These are phyloP conservation scores for Paraurostyla sp. DNA, from an alignment of 73 alveolate genomes.

Conservation along the genomic window DNA sequence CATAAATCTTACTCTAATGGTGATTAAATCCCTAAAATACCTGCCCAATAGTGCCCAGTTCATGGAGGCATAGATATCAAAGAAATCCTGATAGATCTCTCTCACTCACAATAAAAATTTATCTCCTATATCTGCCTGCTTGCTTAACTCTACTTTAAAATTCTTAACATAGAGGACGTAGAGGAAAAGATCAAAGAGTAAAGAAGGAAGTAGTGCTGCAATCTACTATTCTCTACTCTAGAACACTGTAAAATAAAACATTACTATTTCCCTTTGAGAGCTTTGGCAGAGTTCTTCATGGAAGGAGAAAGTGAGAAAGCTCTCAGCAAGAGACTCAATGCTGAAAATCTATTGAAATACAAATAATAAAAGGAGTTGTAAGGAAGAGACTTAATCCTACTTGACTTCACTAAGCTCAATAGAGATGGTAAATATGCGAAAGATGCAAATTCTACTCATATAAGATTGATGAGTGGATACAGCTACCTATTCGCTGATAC, in stretches of 20 bases:
- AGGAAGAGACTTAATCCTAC: background rate
- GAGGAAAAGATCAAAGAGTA: constrained; percentile 19
- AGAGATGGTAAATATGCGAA: background rate
- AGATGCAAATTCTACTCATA: background rate
- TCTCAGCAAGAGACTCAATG: constrained; percentile 41
- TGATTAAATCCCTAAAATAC: background rate
- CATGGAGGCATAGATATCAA: constrained; percentile 39
- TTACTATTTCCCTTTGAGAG: constrained; percentile 48
- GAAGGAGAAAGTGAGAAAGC: constrained; percentile 43
- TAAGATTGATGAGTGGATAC: background rate
- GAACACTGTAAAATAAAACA: constrained; percentile 34
- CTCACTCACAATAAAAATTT: background rate
- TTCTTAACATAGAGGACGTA: constrained; percentile 46
- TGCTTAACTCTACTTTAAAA: constrained; percentile 44
- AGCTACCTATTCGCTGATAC: constrained; percentile 30
- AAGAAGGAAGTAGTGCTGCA: constrained; percentile 25
- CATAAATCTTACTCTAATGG: background rate
- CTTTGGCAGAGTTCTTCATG: constrained; percentile 37
- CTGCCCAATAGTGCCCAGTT: background rate
- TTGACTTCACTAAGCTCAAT: background rate
- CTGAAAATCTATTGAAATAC: constrained; percentile 7
- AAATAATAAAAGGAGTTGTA: background rate
- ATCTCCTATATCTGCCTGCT: constrained; percentile 49
- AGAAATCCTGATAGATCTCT: background rate
- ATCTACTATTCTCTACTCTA: background rate